Evolutionary conservation across 2,329 filamentous ascomycete species (phyloP).

Genomic region (Nothomitra cinnamomea): DNA sequence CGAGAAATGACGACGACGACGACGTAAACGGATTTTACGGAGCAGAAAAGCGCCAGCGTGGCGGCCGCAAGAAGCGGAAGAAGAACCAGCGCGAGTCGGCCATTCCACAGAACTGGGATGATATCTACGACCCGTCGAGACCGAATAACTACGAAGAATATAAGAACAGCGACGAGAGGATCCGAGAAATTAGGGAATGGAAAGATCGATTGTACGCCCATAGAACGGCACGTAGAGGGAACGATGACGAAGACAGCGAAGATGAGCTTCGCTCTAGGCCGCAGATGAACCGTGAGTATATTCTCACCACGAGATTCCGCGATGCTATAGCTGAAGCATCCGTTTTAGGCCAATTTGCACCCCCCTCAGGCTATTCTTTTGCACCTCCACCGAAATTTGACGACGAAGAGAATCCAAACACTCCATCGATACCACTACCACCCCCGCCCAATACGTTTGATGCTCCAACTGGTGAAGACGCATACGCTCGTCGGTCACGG

Average conservation of each 20-base stretch:
- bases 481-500: constrained; percentile 44
- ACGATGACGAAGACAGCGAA: constrained; percentile 31
- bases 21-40: constrained; percentile 51
- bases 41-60: constrained; percentile 52
- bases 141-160: constrained; percentile 80
- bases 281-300: constrained; percentile 28
- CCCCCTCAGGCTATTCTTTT: constrained; percentile 29
- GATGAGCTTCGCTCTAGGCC: constrained; percentile 28
- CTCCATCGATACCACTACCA: constrained; percentile 32
- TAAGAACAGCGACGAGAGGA: constrained; percentile 65
- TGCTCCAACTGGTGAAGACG: constrained; percentile 51
- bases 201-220: constrained; percentile 65
- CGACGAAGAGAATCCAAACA: constrained; percentile 6
- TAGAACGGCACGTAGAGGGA: constrained; percentile 31
- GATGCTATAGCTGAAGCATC: constrained; percentile 8
- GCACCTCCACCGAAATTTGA: constrained; percentile 31
- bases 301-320: background rate
- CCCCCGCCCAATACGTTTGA: constrained; percentile 32
- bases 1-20: constrained; percentile 57
- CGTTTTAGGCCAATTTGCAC: constrained; percentile 25
- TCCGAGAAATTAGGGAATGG: constrained; percentile 69
- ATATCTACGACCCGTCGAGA: constrained; percentile 69
- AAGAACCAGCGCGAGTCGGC: constrained; percentile 49
- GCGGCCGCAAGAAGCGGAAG: constrained; percentile 62
- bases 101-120: constrained; percentile 61